Evolutionary conservation across 306 rosid species (phyloP), one percentile per base, ranked within the genome.

Genomic region (Crataegus laevigata): DNA sequence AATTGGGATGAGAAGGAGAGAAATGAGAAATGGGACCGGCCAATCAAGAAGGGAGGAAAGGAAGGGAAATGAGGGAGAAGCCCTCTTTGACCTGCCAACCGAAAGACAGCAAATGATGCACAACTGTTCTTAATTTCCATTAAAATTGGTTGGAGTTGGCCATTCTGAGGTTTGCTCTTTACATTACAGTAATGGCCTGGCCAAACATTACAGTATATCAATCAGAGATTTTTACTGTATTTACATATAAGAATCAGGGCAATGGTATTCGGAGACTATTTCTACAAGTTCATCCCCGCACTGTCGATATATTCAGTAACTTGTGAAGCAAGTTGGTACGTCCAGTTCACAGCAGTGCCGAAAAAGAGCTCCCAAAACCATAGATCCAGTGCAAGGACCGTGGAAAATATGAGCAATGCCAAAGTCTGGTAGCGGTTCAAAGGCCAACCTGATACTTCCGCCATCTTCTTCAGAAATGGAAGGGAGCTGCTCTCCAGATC

Each of bases 301-400:
- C 76, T 87, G 69, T 82, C 89, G 66, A 88, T 72, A 78, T 72
- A 82, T 30, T 29, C 78, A 69, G 81, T 21, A 69, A 88, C 72
- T 40, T 88, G 90, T 10, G 91, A 51, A 32, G 82, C 85, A 72
- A 82, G 9, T 79, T 89, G 80, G 8, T 93, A 89, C 68, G 79
- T 65, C 91, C 93, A 92, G 75, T 84, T 66, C 28, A 88, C 88
- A 4, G 89, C 84, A n/a, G 86, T 78, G 77, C 97, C 96, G 12
- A 87, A 90, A 79, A 90, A 92, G 66, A 92, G 89, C 88, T 94
- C 99, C 98, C 97, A 92, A 58, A 94, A 92, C 96, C 91, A 92
- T 69, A 94, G 89, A 82, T 94, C 97, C 83, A 94, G 74, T 19
- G 99, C 99, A 11, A 94, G 85, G 61, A 94, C 89, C 8, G 90